Percentiles rank a stretch among this genome's conserved stretches.
phyloP scores from a whole-genome alignment of 2,329 filamentous ascomycete species.

The Botrytis galanthina region DNA sequence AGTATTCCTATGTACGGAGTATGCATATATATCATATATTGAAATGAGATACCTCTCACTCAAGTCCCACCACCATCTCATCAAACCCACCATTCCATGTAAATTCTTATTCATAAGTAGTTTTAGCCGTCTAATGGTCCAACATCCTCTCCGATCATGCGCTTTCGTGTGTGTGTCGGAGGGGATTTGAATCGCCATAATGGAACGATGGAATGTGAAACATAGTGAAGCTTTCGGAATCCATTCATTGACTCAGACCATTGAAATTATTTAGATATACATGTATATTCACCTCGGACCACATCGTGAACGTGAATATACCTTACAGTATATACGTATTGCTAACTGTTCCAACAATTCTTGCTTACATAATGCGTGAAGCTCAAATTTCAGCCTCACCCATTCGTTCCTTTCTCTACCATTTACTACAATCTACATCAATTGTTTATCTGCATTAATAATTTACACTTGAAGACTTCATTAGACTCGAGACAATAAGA shows the following conservation, averaged over 20 bases:
- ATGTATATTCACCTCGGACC: neutral
- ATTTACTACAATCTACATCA: constrained; percentile 1
- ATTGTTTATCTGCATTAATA: constrained; percentile 14
- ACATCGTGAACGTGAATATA: neutral
- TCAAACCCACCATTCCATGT: neutral
- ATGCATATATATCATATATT: neutral
- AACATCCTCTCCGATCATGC: neutral
- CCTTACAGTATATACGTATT: neutral
- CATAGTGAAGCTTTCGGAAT: neutral
- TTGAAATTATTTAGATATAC: neutral
- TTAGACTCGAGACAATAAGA: neutral
- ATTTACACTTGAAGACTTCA: neutral
- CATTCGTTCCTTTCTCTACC: neutral
- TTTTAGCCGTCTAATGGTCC: neutral
- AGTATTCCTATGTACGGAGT: too few species aligned
- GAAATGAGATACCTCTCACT: neutral
- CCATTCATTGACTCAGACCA: neutral
- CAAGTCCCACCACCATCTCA: neutral
- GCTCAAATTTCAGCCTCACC: constrained; percentile 15
- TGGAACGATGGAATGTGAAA: neutral
- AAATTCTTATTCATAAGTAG: neutral
- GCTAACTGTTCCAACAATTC: neutral
- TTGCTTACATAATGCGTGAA: neutral
- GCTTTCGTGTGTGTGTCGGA: neutral
- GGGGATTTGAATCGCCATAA: neutral